Conservation (phyloP, 2,329 filamentous ascomycete species). For the Lachnellula suecica region DNA sequence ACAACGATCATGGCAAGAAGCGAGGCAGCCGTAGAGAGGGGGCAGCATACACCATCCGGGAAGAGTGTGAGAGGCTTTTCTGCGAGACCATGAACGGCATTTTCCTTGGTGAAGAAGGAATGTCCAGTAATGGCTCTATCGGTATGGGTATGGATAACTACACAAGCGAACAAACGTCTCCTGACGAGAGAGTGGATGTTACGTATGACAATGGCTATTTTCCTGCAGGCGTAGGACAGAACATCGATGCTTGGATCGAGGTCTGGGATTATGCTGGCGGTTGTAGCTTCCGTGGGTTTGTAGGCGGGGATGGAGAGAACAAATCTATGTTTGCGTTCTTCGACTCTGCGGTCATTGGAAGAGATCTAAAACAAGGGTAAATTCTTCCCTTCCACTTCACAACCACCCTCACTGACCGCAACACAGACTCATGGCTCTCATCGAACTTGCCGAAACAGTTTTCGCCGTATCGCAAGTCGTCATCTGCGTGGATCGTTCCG, state of each 20-base stretch:
- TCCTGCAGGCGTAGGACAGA: constrained; percentile 14
- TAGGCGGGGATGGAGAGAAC: constrained; percentile 67
- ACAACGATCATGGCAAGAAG: constrained; percentile 30
- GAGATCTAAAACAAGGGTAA: constrained; percentile 85
- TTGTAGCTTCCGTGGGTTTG: constrained; percentile 82
- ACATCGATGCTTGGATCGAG: constrained; percentile 34
- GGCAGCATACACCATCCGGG: constrained; percentile 95
- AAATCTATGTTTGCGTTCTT: constrained; percentile 88
- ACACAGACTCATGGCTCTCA: constrained; percentile 77
- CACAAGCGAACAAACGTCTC: constrained; percentile 51
- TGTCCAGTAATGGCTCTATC: constrained; percentile 75
- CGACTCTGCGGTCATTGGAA: constrained; percentile 67
- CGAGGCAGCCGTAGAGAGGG: constrained; percentile 67
- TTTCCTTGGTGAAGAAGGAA: constrained; percentile 95
- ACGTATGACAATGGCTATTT: constrained; percentile 25
- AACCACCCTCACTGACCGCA: constrained; percentile 30
- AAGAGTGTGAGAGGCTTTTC: constrained; percentile 99
- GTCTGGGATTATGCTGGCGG: constrained; percentile 74
- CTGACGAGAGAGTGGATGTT: constrained; percentile 27
- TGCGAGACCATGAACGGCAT: constrained; percentile 91
- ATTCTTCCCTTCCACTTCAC: constrained; percentile 35
- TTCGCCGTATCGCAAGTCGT: constrained; percentile 77
- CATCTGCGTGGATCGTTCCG: constrained; percentile 75
- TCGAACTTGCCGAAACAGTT: constrained; percentile 79
- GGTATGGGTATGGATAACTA: constrained; percentile 66